Evolutionary conservation across 352 stramenopile genomes (phyloP).

Genomic region (Paralagenidium karlingii): DNA sequence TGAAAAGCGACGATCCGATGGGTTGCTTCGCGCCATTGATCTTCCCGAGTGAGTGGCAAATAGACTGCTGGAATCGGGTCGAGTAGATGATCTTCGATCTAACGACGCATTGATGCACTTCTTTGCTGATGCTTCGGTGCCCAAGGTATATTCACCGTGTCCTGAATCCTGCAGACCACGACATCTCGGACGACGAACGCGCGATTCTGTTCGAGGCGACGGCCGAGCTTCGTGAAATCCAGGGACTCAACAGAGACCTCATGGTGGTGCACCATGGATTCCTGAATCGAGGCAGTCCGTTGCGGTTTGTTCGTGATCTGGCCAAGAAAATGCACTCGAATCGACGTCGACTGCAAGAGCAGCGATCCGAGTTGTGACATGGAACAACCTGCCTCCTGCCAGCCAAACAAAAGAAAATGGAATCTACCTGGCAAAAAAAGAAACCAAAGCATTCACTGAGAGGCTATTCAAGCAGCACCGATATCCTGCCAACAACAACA

Average conservation of each 20-base stretch:
- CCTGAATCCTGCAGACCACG: slow-evolving; percentile 39
- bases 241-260: slow-evolving; percentile 27
- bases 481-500: too few species aligned
- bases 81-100: too few species aligned
- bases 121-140: too few species aligned
- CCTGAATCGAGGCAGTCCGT: slow-evolving; percentile 31
- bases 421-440: too few species aligned
- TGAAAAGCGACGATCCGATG: slow-evolving; percentile 24
- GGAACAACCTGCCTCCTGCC: too few species aligned
- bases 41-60: slow-evolving; percentile 29
- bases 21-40: slow-evolving; percentile 32
- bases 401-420: too few species aligned
- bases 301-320: slow-evolving; percentile 28
- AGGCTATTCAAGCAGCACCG: too few species aligned
- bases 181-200: slow-evolving; percentile 28
- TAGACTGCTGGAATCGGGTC: too few species aligned
- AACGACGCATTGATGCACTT: too few species aligned
- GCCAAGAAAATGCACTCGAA: slow-evolving; percentile 39
- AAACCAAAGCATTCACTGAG: too few species aligned
- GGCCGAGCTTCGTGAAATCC: slow-evolving; percentile 16
- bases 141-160: slow-evolving; percentile 33
- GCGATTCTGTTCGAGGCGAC: slow-evolving; percentile 17
- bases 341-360: too few species aligned
- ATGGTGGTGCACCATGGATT: slow-evolving; percentile 39
- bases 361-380: too few species aligned